Base-by-base conservation (phyloP, 768 basidiomycete species). In the Suillus hirtellus region DNA sequence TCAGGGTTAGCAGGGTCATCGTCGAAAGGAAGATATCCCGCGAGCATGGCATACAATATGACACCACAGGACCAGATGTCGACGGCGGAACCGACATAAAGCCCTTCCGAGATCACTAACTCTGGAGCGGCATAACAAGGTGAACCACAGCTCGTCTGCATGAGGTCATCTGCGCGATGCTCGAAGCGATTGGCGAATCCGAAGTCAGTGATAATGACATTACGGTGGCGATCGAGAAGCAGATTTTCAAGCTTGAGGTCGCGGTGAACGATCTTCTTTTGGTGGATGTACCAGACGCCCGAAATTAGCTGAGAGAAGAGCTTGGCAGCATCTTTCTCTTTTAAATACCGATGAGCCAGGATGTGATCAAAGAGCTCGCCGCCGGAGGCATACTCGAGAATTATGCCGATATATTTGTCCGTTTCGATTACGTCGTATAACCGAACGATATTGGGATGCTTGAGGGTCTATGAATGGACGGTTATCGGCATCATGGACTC, bases 281-380 rank as follows among this genome's bases (percentile, higher is more conserved):
- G 89, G 79, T 99, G 97, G 63, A 98, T 94, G 79, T 99, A 99
- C 89, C 93, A 94, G 38, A 99, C 97, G 65, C 96, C 97, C 27
- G 95, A 97, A 70, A 99, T 90, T 75, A 99, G 92, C 77, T 99
- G 97, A 19, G 94, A 93, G 74, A 99, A 99, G 46, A 99, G 89
- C 74, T 92, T 95, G 67, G 92, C 88, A 1, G 97, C 97, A 71
- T 98, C 95, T 67, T 86, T 86, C 76, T 99, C 97, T 68, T 91
- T 89, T 69, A 99, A 88, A 76, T 96, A 97, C 47, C 95, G 91
- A 74, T 98, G 97, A 21, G 96, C 96, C 59, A 99, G 87, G 73
- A 99, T 99, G 76, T 98, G 94, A 78, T 99, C 97, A 76, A 99
- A 99, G 24, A 99, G 87, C 75, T 99, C 97, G 62, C 97, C 97